These are phyloP conservation scores for Hylodesmum podocarpum DNA, from an alignment of 306 rosid species.

Conservation along the genomic window DNA sequence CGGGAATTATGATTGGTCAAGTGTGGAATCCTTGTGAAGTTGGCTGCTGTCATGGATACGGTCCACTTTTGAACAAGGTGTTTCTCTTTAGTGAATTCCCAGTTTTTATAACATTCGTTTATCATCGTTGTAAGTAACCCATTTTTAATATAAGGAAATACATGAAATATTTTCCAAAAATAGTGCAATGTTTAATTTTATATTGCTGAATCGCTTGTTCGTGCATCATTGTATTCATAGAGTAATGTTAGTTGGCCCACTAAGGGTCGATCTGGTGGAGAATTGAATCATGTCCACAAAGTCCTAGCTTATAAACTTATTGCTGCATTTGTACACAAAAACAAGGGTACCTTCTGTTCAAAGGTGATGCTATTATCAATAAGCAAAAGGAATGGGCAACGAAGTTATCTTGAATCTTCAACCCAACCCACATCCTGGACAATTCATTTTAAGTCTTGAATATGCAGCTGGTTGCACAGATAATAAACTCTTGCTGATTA, in stretches of 20 bases:
- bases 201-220: neutral
- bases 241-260: neutral
- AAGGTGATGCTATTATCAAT: neutral
- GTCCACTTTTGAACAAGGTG: neutral
- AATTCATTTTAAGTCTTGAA: neutral
- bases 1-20: neutral
- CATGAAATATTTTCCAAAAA: constrained; percentile 23
- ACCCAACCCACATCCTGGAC: neutral
- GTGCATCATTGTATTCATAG: neutral
- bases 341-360: neutral
- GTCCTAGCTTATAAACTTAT: no score
- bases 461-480: neutral
- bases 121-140: neutral
- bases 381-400: neutral
- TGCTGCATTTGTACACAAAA: no score
- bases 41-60: constrained; percentile 3
- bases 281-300: no score
- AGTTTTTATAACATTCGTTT: neutral
- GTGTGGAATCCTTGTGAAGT: constrained; percentile 29
- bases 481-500: neutral
- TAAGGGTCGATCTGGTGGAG: no score
- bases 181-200: neutral
- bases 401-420: neutral
- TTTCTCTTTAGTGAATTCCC: neutral
- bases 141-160: constrained; percentile 7